Evolutionary conservation across 2,329 filamentous ascomycete genomes (phyloP), one percentile per base, ranked within the genome.

Genomic region (Talaromyces verruculosus): DNA sequence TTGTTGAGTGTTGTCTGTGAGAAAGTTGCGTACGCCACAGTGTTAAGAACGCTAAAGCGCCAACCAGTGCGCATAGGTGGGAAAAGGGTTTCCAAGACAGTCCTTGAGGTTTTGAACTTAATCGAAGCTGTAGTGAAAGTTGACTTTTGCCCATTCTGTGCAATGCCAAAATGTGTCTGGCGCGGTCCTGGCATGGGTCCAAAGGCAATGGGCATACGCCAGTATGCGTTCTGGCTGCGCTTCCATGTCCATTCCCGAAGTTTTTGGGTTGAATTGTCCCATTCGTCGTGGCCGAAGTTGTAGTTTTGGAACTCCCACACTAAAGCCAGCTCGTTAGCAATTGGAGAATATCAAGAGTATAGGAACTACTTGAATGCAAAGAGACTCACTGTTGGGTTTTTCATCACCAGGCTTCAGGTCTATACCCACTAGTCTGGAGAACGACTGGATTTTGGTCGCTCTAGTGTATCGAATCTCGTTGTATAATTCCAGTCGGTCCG

Each of bases 211-310:
- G 82, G 83, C 74, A 80, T 79, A 8, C 82, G 75, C 78, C 78
- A 82, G 77, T 77, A 80, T 35, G 78, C 70, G 43, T 75, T 72
- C 1, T 74, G 69, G 64, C 76, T 76, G 22, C 72, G 72, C 0
- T 74, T 74, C 78, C 81, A 82, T 5, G 82, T 75, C 79, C 83
- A 85, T 62, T 83, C 78, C 3, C 82, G 81, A 41, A 88, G 79
- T 33, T 78, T 71, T 53, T 85, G 81, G 0, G 76, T 79, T 0
- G 86, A 83, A 69, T 84, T 75, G 71, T 88, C 82, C 71, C 81
- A 84, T 69, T 88, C 87, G 67, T 89, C 86, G 70, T 87, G 84
- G 6, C 84, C 83, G 68, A 85, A 87, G 69, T 84, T 87, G 72
- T 85, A 84, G 37, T 77, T 73, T 0, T 78, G 81, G 68, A 79